Evolutionary conservation across 495 filamentous ascomycete species (phyloP).

Genomic region (Penicillium fimorum): DNA sequence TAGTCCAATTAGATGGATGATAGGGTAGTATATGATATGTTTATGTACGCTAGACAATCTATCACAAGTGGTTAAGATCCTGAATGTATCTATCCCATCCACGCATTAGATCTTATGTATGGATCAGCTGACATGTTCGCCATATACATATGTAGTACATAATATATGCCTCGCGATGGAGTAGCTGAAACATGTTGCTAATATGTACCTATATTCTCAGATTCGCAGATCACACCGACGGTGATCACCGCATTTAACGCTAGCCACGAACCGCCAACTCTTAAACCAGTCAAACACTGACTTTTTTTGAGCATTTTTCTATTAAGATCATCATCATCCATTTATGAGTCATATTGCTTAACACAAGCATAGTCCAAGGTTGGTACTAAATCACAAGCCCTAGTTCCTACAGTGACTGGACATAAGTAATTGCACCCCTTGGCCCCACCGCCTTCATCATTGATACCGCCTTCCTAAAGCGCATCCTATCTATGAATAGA

Average conservation of each 20-base stretch:
- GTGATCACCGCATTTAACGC: background rate
- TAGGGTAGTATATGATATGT: background rate
- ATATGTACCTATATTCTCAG: background rate
- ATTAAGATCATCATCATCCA: background rate
- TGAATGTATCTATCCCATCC: background rate
- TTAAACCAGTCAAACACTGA: background rate
- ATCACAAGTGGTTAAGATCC: background rate
- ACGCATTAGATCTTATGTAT: background rate
- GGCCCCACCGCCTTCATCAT: too few relatives aligned
- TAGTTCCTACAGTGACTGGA: background rate
- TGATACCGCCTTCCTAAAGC: too few relatives aligned
- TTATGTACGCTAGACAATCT: background rate
- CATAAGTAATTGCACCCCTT: too few relatives aligned
- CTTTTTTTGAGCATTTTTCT: background rate
- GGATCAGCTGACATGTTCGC: background rate
- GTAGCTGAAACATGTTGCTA: background rate
- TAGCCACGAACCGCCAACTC: background rate
- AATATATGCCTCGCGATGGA: too few relatives aligned
- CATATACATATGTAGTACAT: too few relatives aligned
- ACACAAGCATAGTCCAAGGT: background rate
- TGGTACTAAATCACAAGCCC: background rate
- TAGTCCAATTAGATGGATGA: constrained; percentile 18
- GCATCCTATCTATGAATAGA: too few relatives aligned
- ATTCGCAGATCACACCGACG: background rate
- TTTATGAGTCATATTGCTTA: background rate